These are phyloP conservation scores for Hordeum pubiflorum DNA, from an alignment of 202 grass and related monocot species.

Conservation along the genomic window DNA sequence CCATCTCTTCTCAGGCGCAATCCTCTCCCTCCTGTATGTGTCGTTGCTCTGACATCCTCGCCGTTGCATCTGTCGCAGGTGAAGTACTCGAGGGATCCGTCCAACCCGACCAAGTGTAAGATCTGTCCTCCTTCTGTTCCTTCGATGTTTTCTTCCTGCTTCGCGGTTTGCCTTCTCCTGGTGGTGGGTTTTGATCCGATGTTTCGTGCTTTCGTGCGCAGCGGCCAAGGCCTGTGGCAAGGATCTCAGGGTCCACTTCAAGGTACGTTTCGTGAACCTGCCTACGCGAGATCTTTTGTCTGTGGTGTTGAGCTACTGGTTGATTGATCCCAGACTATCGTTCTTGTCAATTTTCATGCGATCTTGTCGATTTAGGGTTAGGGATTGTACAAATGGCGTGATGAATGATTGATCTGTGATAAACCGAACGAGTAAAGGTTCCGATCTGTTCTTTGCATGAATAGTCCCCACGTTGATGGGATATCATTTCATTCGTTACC, in stretches of 20 bases:
- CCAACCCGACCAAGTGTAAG: conserved; percentile 81
- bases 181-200: conserved; percentile 2
- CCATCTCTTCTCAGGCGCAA: background rate
- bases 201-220: conserved; percentile 19
- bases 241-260: conserved; percentile 86
- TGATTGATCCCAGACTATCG: background rate
- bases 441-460: conserved; percentile 16
- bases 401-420: background rate
- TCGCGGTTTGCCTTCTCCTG: background rate
- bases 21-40: background rate
- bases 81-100: conserved; percentile 76
- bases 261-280: conserved; percentile 33
- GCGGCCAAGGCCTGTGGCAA: conserved; percentile 67
- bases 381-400: background rate
- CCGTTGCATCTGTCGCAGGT: conserved; percentile 27
- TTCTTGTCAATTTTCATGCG: background rate
- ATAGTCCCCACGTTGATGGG: conserved; percentile 37
- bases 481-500: conserved; percentile 36
- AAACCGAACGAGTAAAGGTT: conserved; percentile 45
- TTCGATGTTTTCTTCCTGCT: background rate
- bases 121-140: background rate
- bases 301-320: background rate
- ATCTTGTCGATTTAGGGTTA: background rate
- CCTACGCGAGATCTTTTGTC: background rate
- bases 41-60: background rate